Evolutionary conservation across 2,329 filamentous ascomycete species (phyloP).

Genomic region (Trematosphaeria pertusa): DNA sequence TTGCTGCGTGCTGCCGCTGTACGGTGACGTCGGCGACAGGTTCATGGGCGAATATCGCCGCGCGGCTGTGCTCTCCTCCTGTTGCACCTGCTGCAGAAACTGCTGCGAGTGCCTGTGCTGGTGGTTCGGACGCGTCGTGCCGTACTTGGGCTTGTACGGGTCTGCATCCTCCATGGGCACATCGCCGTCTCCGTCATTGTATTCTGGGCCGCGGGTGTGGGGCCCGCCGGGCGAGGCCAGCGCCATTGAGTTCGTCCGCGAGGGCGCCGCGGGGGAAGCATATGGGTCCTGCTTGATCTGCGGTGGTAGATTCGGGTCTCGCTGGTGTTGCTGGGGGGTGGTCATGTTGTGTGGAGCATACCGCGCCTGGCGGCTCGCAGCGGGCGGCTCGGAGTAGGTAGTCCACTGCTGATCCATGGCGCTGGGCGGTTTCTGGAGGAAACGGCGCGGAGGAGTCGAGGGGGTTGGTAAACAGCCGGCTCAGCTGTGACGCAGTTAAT

Average conservation of each 20-base stretch:
- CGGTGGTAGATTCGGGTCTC: slow-evolving; percentile 39
- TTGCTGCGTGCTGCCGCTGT: slow-evolving; percentile 68
- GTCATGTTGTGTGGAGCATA: slow-evolving; percentile 47
- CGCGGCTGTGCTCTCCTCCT: slow-evolving; percentile 81
- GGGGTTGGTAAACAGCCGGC: slow-evolving; percentile 33
- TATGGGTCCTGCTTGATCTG: slow-evolving; percentile 47
- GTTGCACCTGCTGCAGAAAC: slow-evolving; percentile 68
- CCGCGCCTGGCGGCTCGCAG: slow-evolving; percentile 43
- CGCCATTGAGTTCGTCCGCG: slow-evolving; percentile 46
- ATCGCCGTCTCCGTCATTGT: slow-evolving; percentile 54
- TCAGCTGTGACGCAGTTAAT: slow-evolving; percentile 46
- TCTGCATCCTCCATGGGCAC: slow-evolving; percentile 84
- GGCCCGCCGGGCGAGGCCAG: slow-evolving; percentile 43
- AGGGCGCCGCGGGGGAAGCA: slow-evolving; percentile 40
- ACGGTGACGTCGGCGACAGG: slow-evolving; percentile 80
- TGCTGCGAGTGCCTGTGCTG: slow-evolving; percentile 79
- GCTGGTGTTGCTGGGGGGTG: slow-evolving; percentile 40
- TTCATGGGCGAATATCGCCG: slow-evolving; percentile 98
- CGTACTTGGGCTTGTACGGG: slow-evolving; percentile 84
- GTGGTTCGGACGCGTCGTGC: slow-evolving; percentile 76
- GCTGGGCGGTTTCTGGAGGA: slow-evolving; percentile 9
- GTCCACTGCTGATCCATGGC: slow-evolving; percentile 50
- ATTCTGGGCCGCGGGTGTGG: slow-evolving; percentile 42
- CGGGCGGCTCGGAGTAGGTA: slow-evolving; percentile 43
- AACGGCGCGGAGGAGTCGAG: slow-evolving; percentile 15